Conservation (phyloP, 768 basidiomycete genomes). For the Rubroboletus pulcherrimus region DNA sequence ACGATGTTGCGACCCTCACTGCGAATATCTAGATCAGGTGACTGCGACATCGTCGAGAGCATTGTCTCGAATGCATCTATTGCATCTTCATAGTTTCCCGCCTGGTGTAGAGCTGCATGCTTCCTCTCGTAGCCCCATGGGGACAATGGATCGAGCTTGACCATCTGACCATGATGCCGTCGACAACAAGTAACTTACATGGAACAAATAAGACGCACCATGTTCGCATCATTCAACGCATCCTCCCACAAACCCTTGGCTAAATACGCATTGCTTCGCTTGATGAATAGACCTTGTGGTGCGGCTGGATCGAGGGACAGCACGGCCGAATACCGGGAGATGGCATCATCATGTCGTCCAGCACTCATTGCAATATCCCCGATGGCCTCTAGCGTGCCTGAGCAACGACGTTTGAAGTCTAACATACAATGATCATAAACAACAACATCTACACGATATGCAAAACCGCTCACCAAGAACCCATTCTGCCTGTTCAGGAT, state of each 20-base stretch:
- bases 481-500: not conserved
- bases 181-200: not conserved
- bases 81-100: not conserved
- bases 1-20: not conserved
- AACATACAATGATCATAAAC: not conserved
- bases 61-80: not conserved
- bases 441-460: too few species aligned
- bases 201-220: not conserved
- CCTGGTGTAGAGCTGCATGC: not conserved
- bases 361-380: not conserved
- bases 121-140: not conserved
- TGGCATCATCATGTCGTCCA: not conserved
- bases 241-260: not conserved
- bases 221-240: not conserved
- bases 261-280: not conserved
- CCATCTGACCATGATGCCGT: not conserved
- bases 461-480: not conserved
- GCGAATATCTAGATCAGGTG: not conserved
- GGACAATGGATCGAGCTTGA: not conserved
- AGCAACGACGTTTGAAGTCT: not conserved
- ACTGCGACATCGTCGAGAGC: slow-evolving; percentile 2
- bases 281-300: not conserved
- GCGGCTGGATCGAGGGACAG: not conserved
- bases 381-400: not conserved
- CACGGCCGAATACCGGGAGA: not conserved